phyloP scores from a whole-genome alignment of 2,329 filamentous ascomycete genomes.

The Clonostachys sp. region DNA sequence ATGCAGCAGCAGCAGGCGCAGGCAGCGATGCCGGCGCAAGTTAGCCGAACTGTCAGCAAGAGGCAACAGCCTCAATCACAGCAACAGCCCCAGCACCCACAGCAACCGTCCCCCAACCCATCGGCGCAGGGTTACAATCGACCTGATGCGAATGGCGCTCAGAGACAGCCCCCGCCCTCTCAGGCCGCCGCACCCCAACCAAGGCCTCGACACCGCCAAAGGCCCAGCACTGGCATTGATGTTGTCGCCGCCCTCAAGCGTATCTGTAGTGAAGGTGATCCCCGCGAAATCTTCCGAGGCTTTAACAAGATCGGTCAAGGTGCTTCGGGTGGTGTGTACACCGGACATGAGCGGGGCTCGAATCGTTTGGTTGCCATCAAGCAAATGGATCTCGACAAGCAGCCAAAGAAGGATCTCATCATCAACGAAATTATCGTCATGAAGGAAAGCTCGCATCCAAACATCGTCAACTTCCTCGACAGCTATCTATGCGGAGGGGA shows the following conservation, averaged over 20 bases:
- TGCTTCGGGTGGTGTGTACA: constrained; percentile 92
- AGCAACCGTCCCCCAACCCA: constrained; percentile 6
- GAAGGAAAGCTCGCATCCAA: constrained; percentile 97
- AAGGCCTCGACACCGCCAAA: constrained; percentile 70
- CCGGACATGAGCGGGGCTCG: constrained; percentile 77
- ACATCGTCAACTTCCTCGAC: constrained; percentile 99
- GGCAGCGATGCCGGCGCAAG: constrained; percentile 74
- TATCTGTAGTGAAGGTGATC: constrained; percentile 88
- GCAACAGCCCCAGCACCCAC: no score
- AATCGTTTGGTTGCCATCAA: constrained; percentile 96
- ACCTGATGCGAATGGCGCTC: constrained; percentile 21
- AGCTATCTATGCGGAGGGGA: constrained; percentile 88
- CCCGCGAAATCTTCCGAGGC: constrained; percentile 78
- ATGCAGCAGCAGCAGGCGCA: constrained; percentile 84
- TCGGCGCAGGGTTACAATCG: constrained; percentile 18
- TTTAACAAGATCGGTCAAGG: constrained; percentile 96
- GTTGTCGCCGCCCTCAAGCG: constrained; percentile 78
- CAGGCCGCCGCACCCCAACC: constrained; percentile 41
- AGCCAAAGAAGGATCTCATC: constrained; percentile 97
- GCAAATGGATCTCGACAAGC: constrained; percentile 98
- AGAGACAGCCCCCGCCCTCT: constrained; percentile 17
- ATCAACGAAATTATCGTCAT: constrained; percentile 99
- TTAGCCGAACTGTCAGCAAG: constrained; percentile 72
- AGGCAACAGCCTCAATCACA: constrained; percentile 39
- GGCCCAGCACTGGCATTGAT: constrained; percentile 77